Evolutionary conservation across 129 eudicot genomes (phyloP), one percentile per base, ranked within the genome.

Genomic region (Flaveria sonorensis): DNA sequence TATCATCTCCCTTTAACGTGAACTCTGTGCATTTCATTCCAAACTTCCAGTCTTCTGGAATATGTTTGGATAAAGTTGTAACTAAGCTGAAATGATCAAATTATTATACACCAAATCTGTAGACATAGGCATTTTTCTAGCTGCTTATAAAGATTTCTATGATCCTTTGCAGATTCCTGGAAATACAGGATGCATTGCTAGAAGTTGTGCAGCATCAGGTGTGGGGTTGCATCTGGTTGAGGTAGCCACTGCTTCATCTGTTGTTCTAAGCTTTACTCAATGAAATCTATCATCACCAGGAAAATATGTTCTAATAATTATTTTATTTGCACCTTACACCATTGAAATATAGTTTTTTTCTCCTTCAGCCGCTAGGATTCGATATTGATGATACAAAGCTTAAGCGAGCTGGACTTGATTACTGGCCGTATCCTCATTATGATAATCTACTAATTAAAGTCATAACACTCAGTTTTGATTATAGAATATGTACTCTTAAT

Each of bases 371-470:
- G 18, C 70, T 94, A 71, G 99, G 94, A 68, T 94, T 89, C 72
- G 89, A 85, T 78, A 89, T 94, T 64, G 97, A 94, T 64, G 90
- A 91, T 73, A 80, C 96, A 14, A 94, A 94, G 81, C 83, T 94
- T 78, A 94, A 94, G 90, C 97, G 97, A 47, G 99, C 99, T 74
- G 99, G 99, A 67, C 85, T 91, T 74, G 97, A 94, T 85, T 94
- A 94, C 68, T 94, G 99, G 99, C 97, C 99, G 96, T 94, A 94
- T 94, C 97, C 99, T 85, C 73, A n/a, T 39, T 19, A 36, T 73
- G 40, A 23, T 30, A 19, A 19, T 56, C 20, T 62, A 13, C 11
- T 62, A 62, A 6, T 36, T 36, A 6, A 36, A 14, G 43, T 14
- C 20, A 62, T 62, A 47, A 18, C 48, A 39, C 70, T 36, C 14